These are phyloP conservation scores for Phallus indusiatus DNA, from an alignment of 768 basidiomycete genomes.

Conservation along the genomic window DNA sequence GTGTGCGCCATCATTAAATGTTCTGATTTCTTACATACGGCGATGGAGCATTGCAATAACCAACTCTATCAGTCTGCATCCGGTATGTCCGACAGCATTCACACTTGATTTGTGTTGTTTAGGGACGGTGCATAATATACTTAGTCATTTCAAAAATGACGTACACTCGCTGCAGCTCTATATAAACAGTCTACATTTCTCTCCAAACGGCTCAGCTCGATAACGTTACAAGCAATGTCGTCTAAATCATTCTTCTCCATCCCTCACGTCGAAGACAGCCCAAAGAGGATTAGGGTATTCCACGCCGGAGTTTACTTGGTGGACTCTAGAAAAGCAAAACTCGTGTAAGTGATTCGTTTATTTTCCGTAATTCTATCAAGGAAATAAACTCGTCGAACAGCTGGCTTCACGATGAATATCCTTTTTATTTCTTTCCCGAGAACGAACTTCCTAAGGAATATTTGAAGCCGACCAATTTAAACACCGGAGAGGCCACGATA, in stretches of 20 bases:
- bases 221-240: not conserved
- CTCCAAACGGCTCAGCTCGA: not conserved
- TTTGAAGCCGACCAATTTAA: conserved; percentile 25
- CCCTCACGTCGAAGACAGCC: conserved; percentile 38
- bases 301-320: conserved; percentile 43
- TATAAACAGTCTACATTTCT: too few species aligned
- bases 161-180: too few species aligned
- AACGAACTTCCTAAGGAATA: conserved; percentile 38
- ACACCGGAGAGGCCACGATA: conserved; percentile 23
- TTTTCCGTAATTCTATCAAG: not conserved
- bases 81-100: not conserved
- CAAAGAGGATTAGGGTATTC: conserved; percentile 45
- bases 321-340: conserved; percentile 45
- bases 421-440: conserved; percentile 42
- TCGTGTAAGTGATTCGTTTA: conserved; percentile 39
- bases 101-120: too few species aligned
- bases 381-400: conserved; percentile 22
- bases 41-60: too few species aligned
- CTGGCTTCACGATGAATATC: conserved; percentile 50
- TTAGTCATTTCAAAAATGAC: too few species aligned
- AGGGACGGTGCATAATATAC: too few species aligned
- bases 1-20: too few species aligned
- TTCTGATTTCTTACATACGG: too few species aligned
- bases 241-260: conserved; percentile 21
- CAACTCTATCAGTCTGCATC: too few species aligned